Conservation (phyloP, 2,329 filamentous ascomycete genomes). For the Chrysosporium queenslandicum region DNA sequence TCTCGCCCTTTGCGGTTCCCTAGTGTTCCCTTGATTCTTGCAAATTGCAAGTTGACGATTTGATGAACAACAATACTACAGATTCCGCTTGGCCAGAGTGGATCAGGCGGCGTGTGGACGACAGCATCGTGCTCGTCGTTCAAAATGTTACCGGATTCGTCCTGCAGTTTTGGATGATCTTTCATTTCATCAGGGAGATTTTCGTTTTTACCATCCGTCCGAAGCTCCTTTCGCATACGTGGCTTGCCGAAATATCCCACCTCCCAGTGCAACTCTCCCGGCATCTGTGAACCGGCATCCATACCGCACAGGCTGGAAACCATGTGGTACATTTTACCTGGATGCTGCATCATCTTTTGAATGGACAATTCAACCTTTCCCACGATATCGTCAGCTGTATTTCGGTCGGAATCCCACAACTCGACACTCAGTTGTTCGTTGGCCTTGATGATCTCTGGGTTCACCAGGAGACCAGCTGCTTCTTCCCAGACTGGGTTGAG, state of each 20-base stretch:
- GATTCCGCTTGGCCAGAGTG: constrained; percentile 88
- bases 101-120: constrained; percentile 81
- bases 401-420: constrained; percentile 90
- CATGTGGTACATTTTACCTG: constrained; percentile 85
- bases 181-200: constrained; percentile 63
- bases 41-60: constrained; percentile 88
- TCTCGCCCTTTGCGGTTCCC: constrained; percentile 75
- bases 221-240: constrained; percentile 69
- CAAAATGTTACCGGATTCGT: constrained; percentile 72
- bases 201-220: constrained; percentile 76
- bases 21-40: constrained; percentile 68
- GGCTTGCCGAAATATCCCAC: constrained; percentile 92
- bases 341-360: constrained; percentile 89
- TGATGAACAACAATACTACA: constrained; percentile 82
- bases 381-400: constrained; percentile 86
- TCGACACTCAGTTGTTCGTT: constrained; percentile 90
- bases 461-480: constrained; percentile 73
- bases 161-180: constrained; percentile 67
- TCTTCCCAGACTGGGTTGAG: constrained; percentile 91
- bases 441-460: constrained; percentile 79
- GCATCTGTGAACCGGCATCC: constrained; percentile 78
- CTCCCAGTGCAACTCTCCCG: constrained; percentile 89
- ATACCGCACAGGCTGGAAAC: constrained; percentile 73
- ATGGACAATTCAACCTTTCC: constrained; percentile 91
- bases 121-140: constrained; percentile 72